phyloP scores from a whole-genome alignment of 1,139 yeast species.

The Candida sp. region DNA sequence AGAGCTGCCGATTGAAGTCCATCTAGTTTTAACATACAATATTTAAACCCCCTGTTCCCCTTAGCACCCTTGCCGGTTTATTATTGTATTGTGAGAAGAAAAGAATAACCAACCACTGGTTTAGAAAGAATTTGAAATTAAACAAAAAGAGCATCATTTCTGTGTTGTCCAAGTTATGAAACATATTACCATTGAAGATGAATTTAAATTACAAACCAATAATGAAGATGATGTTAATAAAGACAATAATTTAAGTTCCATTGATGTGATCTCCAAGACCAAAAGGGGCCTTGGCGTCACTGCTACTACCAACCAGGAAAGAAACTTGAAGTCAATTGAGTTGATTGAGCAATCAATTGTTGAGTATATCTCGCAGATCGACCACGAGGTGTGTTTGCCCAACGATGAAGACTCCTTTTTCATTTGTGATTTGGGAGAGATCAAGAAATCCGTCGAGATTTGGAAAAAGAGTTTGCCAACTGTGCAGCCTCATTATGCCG shows the following conservation, averaged over 20 bases:
- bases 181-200: conserved; percentile 17
- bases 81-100: not conserved
- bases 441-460: conserved; percentile 57
- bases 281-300: not conserved
- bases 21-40: conserved; percentile 5
- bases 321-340: conserved; percentile 7
- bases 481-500: conserved; percentile 88
- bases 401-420: conserved; percentile 90
- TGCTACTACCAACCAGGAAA: not conserved
- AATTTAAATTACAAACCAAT: conserved; percentile 4
- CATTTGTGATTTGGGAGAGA: conserved; percentile 83
- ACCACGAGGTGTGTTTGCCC: conserved; percentile 66
- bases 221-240: not conserved
- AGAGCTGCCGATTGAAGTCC: conserved; percentile 20
- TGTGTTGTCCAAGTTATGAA: conserved; percentile 27
- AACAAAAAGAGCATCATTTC: not conserved
- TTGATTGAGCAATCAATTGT: conserved; percentile 46
- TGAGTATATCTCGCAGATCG: conserved; percentile 48
- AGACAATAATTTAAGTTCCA: not conserved
- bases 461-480: conserved; percentile 75
- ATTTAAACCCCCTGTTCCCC: not conserved
- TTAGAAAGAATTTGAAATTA: not conserved
- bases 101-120: not conserved
- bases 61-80: not conserved
- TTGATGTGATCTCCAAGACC: not conserved